These are phyloP conservation scores for Thecaphora thlaspeos DNA, from an alignment of 1,284 basidiomycete species.

Conservation along the genomic window DNA sequence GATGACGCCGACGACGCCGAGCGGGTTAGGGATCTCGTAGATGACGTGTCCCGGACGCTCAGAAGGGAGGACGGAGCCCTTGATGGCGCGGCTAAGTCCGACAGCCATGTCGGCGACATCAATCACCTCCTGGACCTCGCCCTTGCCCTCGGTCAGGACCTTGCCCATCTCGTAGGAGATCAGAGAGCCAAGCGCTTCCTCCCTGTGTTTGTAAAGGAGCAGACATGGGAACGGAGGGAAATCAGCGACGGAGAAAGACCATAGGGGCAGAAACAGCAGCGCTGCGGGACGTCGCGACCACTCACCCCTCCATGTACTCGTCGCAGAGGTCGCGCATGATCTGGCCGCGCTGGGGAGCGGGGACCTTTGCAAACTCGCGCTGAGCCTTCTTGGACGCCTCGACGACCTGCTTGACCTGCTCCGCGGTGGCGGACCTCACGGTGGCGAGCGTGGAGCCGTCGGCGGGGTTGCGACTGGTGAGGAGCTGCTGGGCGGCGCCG, in stretches of 20 bases:
- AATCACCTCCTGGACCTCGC: slow-evolving; percentile 91
- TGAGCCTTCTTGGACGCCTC: slow-evolving; percentile 72
- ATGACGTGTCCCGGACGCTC: slow-evolving; percentile 43
- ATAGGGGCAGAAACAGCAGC: too few relatives aligned
- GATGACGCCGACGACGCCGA: slow-evolving; percentile 86
- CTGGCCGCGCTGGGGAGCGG: slow-evolving; percentile 83
- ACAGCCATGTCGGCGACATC: slow-evolving; percentile 82
- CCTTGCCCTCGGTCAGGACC: slow-evolving; percentile 84
- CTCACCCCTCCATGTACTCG: slow-evolving; percentile 70
- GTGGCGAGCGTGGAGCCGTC: slow-evolving; percentile 40
- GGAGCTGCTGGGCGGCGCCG: slow-evolving; percentile 10
- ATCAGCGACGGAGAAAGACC: too few relatives aligned
- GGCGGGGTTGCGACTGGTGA: slow-evolving; percentile 43
- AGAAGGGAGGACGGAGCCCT: slow-evolving; percentile 43
- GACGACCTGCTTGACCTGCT: slow-evolving; percentile 69
- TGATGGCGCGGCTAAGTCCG: slow-evolving; percentile 87
- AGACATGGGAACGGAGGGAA: too few relatives aligned
- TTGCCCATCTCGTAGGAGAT: slow-evolving; percentile 80
- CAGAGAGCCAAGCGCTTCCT: slow-evolving; percentile 75
- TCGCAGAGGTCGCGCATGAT: slow-evolving; percentile 82
- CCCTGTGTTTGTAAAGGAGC: too few relatives aligned
- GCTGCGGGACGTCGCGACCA: too few relatives aligned
- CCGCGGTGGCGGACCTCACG: slow-evolving; percentile 64
- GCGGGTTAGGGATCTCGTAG: slow-evolving; percentile 72
- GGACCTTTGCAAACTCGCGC: slow-evolving; percentile 70